Conservation (phyloP, 192 early-diverging fungal genomes). For the Mortierella claussenii region DNA sequence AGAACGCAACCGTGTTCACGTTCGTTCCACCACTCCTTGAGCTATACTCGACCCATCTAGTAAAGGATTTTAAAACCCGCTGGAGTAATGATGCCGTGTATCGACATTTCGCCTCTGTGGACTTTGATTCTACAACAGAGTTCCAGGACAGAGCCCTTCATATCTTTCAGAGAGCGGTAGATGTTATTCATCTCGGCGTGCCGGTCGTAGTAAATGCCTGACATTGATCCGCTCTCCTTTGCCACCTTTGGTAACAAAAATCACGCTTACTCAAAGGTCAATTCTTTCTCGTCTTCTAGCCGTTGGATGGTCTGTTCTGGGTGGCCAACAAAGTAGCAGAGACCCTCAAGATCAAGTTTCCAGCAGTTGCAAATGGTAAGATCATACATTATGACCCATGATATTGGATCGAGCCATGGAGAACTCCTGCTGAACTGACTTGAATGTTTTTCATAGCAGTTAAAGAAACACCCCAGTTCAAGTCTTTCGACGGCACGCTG, state of each 20-base stretch:
- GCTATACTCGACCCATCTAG: slow-evolving; percentile 28
- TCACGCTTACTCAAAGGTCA: too few relatives aligned
- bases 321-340: slow-evolving; percentile 34
- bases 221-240: too few relatives aligned
- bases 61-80: slow-evolving; percentile 25
- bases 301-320: slow-evolving; percentile 38
- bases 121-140: slow-evolving; percentile 35
- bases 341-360: slow-evolving; percentile 12
- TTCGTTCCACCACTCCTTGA: slow-evolving; percentile 34
- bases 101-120: slow-evolving; percentile 32
- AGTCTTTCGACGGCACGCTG: slow-evolving; percentile 28
- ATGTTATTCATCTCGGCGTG: slow-evolving; percentile 46
- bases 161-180: slow-evolving; percentile 35
- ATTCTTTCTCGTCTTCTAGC: slow-evolving; percentile 11
- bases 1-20: slow-evolving; percentile 15
- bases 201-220: slow-evolving; percentile 21
- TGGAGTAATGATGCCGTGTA: slow-evolving; percentile 22
- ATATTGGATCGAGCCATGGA: neutral
- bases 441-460: slow-evolving; percentile 13
- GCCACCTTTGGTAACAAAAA: too few relatives aligned
- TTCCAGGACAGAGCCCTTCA: slow-evolving; percentile 14
- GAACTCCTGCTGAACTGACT: too few relatives aligned
- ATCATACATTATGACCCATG: neutral
- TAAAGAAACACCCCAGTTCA: slow-evolving; percentile 17
- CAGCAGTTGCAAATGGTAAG: neutral